Conservation (phyloP, 805 yeast genomes). For the Candida lessepsii region DNA sequence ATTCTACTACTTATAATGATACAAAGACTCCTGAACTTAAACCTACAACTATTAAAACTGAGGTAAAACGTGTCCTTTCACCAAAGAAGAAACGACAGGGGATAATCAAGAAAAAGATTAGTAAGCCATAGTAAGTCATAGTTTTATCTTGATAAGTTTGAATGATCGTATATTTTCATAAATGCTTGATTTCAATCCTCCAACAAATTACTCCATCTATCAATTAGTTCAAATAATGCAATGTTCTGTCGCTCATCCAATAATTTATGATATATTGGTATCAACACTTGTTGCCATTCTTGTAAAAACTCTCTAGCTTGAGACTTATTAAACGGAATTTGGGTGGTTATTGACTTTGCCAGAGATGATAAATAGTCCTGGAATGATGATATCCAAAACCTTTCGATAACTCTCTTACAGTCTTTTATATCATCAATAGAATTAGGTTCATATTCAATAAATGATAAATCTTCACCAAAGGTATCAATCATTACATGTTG, state of each 20-base stretch:
- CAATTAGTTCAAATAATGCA: constrained; percentile 28
- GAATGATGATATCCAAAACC: constrained; percentile 60
- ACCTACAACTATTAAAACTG: neutral
- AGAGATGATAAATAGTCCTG: constrained; percentile 40
- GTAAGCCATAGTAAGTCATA: no score
- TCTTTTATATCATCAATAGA: constrained; percentile 37
- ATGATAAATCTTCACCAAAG: constrained; percentile 56
- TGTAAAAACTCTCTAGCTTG: constrained; percentile 23
- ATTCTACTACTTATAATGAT: neutral
- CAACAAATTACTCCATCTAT: constrained; percentile 31
- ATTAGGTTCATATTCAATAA: constrained; percentile 44
- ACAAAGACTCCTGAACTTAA: neutral
- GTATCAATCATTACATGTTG: constrained; percentile 51
- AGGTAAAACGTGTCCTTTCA: neutral
- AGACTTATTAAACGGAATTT: constrained; percentile 25
- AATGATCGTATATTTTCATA: no score
- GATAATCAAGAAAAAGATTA: constrained; percentile 4
- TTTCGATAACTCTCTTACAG: constrained; percentile 40
- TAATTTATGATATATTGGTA: constrained; percentile 38
- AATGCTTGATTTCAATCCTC: neutral
- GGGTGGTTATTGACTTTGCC: neutral
- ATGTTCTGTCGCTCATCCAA: constrained; percentile 25
- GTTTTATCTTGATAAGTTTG: no score
- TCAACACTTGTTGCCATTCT: constrained; percentile 53
- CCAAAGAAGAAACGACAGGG: constrained; percentile 10